Evolutionary conservation across 345 rosid genomes (phyloP).

Genomic region (Bruguiera parviflora): DNA sequence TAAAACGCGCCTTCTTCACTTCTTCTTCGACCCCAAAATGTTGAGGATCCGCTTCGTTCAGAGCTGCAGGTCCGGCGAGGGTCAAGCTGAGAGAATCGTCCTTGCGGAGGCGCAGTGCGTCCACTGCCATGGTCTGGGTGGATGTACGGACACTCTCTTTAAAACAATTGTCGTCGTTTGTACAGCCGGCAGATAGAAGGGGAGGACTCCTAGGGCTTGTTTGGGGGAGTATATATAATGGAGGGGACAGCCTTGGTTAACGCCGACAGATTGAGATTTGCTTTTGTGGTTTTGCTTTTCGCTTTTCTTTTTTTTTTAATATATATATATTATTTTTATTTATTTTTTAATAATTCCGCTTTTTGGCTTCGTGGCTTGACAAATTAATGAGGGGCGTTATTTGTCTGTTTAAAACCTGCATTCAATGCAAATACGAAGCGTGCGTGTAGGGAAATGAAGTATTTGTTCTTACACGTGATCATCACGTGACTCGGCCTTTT

Average conservation of each 20-base stretch:
- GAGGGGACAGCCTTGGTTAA: constrained; percentile 3
- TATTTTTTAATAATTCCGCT: neutral
- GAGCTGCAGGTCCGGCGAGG: neutral
- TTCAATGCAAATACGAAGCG: too few relatives aligned
- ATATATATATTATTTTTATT: too few relatives aligned
- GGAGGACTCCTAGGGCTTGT: neutral
- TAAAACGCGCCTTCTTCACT: constrained; percentile 17
- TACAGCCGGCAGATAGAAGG: too few relatives aligned
- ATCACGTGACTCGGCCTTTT: too few relatives aligned
- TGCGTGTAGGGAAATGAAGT: too few relatives aligned
- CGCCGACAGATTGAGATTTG: constrained; percentile 10
- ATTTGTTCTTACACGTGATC: too few relatives aligned
- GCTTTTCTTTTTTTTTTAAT: neutral
- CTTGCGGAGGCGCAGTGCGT: constrained; percentile 4
- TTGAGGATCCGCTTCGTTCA: neutral
- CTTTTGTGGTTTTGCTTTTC: neutral
- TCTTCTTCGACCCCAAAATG: neutral
- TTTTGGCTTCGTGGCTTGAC: too few relatives aligned
- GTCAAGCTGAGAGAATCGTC: constrained; percentile 2
- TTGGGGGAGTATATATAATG: neutral
- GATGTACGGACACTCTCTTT: neutral
- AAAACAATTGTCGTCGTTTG: neutral
- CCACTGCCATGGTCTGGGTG: constrained; percentile 1
- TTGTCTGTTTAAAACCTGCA: too few relatives aligned
- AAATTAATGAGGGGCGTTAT: too few relatives aligned